Percentiles rank a stretch among this genome's conserved stretches.
These are phyloP conservation scores for Mycena chlorophos DNA, from an alignment of 768 basidiomycete species.

Conservation along the genomic window DNA sequence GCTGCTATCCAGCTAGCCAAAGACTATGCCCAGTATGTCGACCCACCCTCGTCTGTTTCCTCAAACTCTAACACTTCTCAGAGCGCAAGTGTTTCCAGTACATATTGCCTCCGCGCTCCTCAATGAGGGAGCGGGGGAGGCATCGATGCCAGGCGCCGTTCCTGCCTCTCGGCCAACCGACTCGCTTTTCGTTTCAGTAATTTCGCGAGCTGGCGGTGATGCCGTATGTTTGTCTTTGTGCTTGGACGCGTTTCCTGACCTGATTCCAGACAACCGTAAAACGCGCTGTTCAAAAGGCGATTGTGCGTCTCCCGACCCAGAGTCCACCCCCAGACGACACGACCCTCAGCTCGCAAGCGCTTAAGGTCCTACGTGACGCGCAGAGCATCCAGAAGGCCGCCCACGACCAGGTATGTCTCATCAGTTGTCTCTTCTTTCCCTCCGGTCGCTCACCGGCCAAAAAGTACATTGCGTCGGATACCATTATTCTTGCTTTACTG, in stretches of 20 bases:
- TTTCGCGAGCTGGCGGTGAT: constrained; percentile 85
- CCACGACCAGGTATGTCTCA: too few relatives aligned
- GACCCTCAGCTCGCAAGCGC: constrained; percentile 53
- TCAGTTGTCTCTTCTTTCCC: too few relatives aligned
- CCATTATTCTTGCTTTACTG: constrained; percentile 81
- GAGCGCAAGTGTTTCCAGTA: constrained; percentile 65
- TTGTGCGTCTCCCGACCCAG: constrained; percentile 83
- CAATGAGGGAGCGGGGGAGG: constrained; percentile 63
- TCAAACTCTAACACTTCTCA: constrained; percentile 4
- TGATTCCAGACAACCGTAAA: constrained; percentile 52
- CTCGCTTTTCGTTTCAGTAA: constrained; percentile 75
- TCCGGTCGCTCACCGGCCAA: too few relatives aligned
- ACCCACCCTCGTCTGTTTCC: constrained; percentile 12
- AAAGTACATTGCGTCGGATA: constrained; percentile 93
- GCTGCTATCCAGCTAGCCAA: constrained; percentile 79
- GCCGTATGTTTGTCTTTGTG: constrained; percentile 50
- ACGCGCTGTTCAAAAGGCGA: constrained; percentile 70
- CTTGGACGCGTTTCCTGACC: background rate
- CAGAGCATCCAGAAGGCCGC: constrained; percentile 77
- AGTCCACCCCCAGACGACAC: constrained; percentile 84
- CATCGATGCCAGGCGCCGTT: constrained; percentile 35
- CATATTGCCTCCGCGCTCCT: constrained; percentile 83
- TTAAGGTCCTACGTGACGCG: constrained; percentile 73
- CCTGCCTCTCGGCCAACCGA: constrained; percentile 31
- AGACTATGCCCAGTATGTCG: constrained; percentile 84